Evolutionary conservation across 352 stramenopile species (phyloP).

Genomic region (Phytophthora hibernalis): DNA sequence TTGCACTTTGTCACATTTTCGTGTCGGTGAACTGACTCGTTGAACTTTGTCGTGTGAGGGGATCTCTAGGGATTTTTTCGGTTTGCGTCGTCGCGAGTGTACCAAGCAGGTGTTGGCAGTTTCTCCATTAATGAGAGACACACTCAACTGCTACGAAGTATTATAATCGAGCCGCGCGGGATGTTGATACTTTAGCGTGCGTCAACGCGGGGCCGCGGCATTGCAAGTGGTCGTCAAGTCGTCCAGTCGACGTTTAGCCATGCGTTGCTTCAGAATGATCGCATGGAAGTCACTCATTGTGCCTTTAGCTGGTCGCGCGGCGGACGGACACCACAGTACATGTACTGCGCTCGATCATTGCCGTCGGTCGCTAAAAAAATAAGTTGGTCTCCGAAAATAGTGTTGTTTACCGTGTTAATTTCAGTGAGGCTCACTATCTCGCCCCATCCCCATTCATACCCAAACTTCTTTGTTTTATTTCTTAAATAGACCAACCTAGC

Average conservation of each 20-base stretch:
- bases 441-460: constrained; percentile 3
- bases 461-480: constrained; percentile 9
- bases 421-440: constrained; percentile 21
- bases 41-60: constrained; percentile 26
- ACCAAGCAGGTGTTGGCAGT: neutral
- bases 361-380: neutral
- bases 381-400: too few species aligned
- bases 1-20: constrained; percentile 18
- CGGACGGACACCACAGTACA: neutral
- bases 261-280: neutral
- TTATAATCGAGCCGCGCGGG: constrained; percentile 9
- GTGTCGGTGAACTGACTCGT: constrained; percentile 15
- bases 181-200: constrained; percentile 7
- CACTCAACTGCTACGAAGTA: too few species aligned
- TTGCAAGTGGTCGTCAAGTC: constrained; percentile 21
- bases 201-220: neutral
- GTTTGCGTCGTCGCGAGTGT: constrained; percentile 1
- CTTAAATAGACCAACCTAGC: constrained; percentile 1
- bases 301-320: neutral
- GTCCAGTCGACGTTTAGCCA: neutral
- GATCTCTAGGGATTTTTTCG: constrained; percentile 16
- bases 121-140: too few species aligned
- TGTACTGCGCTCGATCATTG: too few species aligned
- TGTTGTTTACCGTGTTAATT: constrained; percentile 24
- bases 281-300: neutral